Percentiles rank a stretch among this genome's conserved stretches.
Evolutionary conservation across 1,284 basidiomycete genomes (phyloP).

Genomic region (Paramarasmius palmivorus): DNA sequence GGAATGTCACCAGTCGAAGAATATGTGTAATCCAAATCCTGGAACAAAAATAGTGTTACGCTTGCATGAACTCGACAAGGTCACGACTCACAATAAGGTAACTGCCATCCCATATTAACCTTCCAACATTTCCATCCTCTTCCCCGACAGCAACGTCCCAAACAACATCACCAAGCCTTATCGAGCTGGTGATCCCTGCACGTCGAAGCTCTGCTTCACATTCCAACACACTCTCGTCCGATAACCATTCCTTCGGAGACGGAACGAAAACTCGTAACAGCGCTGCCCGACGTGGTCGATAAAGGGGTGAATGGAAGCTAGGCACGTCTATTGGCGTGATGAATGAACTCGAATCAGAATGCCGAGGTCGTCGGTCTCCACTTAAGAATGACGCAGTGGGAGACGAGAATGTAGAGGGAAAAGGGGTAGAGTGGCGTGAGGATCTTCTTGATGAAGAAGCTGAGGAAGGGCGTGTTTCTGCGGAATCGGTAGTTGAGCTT

Average conservation of each 20-base stretch:
- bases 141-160: slow-evolving; percentile 83
- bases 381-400: too few species aligned
- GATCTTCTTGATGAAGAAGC: slow-evolving; percentile 17
- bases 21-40: slow-evolving; percentile 83
- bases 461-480: slow-evolving; percentile 12
- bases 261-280: slow-evolving; percentile 77
- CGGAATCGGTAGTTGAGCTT: slow-evolving; percentile 15
- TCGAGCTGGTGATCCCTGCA: slow-evolving; percentile 55
- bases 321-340: slow-evolving; percentile 13
- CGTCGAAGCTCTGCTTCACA: slow-evolving; percentile 75
- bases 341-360: not conserved
- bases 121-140: slow-evolving; percentile 69
- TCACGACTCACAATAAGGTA: slow-evolving; percentile 67
- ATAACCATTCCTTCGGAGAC: slow-evolving; percentile 78
- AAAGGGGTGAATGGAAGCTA: slow-evolving; percentile 55
- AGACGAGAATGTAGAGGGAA: not conserved
- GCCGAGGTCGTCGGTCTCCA: not conserved
- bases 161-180: slow-evolving; percentile 74
- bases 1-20: slow-evolving; percentile 73
- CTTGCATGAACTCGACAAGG: not conserved
- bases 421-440: slow-evolving; percentile 27
- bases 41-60: slow-evolving; percentile 2
- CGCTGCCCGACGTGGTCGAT: slow-evolving; percentile 65
- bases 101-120: slow-evolving; percentile 79
- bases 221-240: slow-evolving; percentile 71